Evolutionary conservation across 768 basidiomycete genomes (phyloP).

Genomic region (Naganishia friedmannii): DNA sequence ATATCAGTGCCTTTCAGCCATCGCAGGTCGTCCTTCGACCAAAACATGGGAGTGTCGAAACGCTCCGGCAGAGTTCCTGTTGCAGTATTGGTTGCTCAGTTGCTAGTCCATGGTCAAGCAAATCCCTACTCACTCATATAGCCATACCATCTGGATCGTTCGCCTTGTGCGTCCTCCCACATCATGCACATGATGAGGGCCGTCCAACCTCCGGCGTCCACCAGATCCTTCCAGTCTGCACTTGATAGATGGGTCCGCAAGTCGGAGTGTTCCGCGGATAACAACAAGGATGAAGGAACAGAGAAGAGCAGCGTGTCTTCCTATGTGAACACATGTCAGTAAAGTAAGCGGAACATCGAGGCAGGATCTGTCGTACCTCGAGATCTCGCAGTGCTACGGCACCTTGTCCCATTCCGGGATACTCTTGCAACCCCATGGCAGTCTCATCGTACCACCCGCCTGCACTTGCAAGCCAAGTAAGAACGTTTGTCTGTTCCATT

Average conservation of each 20-base stretch:
- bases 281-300: constrained; percentile 70
- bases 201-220: constrained; percentile 66
- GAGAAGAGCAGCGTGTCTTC: constrained; percentile 73
- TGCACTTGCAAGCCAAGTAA: constrained; percentile 25
- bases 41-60: constrained; percentile 94
- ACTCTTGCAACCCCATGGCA: constrained; percentile 43
- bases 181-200: constrained; percentile 90
- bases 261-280: constrained; percentile 72
- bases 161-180: constrained; percentile 77
- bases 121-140: constrained; percentile 63
- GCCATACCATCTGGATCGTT: constrained; percentile 64
- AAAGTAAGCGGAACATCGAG: background rate
- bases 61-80: constrained; percentile 64
- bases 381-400: constrained; percentile 72
- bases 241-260: constrained; percentile 64
- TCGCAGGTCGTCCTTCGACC: constrained; percentile 68
- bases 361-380: constrained; percentile 55
- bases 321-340: constrained; percentile 53
- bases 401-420: constrained; percentile 56
- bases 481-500: constrained; percentile 18
- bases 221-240: constrained; percentile 66
- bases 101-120: background rate
- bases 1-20: constrained; percentile 82
- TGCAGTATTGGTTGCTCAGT: background rate
- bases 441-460: constrained; percentile 43